Evolutionary conservation across 2,329 filamentous ascomycete genomes (phyloP).

Genomic region (Diaporthe destruens): DNA sequence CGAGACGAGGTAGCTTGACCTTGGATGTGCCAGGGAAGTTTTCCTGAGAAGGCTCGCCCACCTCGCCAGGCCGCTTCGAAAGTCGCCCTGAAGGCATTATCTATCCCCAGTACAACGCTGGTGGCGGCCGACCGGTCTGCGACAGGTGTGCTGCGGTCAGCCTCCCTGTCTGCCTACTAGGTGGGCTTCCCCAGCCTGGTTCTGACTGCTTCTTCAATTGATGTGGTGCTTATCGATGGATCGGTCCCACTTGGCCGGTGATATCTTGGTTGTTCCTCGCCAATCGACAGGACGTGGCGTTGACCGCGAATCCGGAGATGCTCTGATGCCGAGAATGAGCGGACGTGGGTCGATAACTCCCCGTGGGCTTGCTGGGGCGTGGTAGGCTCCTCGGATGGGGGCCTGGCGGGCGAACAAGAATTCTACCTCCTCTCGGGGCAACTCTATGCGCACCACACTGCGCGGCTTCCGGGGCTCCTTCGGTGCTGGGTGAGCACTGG

Average conservation of each 20-base stretch:
- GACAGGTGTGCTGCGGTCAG: neutral
- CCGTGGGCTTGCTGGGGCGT: constrained; percentile 21
- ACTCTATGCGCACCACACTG: neutral
- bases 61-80: constrained; percentile 59
- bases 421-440: constrained; percentile 2
- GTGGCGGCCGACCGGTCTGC: constrained; percentile 4
- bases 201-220: neutral
- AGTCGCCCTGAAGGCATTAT: constrained; percentile 57
- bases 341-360: neutral
- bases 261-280: neutral
- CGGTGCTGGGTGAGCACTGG: neutral
- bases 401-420: neutral
- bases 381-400: constrained; percentile 3
- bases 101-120: neutral
- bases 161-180: neutral
- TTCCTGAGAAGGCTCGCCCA: constrained; percentile 50
- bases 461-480: neutral
- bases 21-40: constrained; percentile 51
- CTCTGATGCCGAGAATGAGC: neutral
- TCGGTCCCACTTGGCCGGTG: constrained; percentile 13
- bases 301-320: constrained; percentile 11
- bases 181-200: neutral
- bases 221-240: neutral
- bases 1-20: constrained; percentile 63
- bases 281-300: neutral